Base-by-base conservation (phyloP, 345 rosid species). In the Syzygium oleosum region DNA sequence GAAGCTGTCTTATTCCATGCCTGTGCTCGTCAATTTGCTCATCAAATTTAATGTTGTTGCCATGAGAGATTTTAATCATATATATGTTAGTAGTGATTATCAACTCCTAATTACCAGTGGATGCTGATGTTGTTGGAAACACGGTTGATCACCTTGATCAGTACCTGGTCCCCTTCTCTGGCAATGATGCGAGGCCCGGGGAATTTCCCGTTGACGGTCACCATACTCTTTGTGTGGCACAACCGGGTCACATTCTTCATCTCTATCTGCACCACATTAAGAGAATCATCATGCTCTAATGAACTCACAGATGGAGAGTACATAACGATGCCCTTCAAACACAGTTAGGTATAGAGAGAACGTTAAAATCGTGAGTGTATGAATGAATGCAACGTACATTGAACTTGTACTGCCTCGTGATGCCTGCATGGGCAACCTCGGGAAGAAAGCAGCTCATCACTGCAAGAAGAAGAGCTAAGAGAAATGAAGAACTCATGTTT, bases 1-100 rank as follows among this genome's bases (percentile, higher is more conserved):
- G 89, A 85, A 95, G 92, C 85, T 96, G 98, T 79, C 94, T 89
- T 55, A 97, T 59, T 41, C 97, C 98, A 61, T 94, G 98, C 99
- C 96, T 96, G 90, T 52, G n/a, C 46, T 19, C 73, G 17, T 85
- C 86, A 73, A 73, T 19, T 73, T 34, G 23, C 52, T 22, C 52
- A 19, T 84, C 86, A 73, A 73, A 73, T 73, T 34, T 73, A 73
- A 10, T 1, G 27, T 73, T 11, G 14, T 23, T 22, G 49, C 21
- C 83, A 21, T 11, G 15, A 38, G 49, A 73, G 27, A 22, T 12
- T 1, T 34, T 19, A 38, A 73, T 73, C 49, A 22, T 34, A 73
- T 10, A 73, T 19, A 38, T 12, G 25, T 73, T 73, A 9, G 25
- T 0, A 73, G 49, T 19, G 83, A 73, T 38, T 34, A 34, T 73